Evolutionary conservation across 768 basidiomycete species (phyloP), one percentile per base, ranked within the genome.

Genomic region (Russula olivacea): DNA sequence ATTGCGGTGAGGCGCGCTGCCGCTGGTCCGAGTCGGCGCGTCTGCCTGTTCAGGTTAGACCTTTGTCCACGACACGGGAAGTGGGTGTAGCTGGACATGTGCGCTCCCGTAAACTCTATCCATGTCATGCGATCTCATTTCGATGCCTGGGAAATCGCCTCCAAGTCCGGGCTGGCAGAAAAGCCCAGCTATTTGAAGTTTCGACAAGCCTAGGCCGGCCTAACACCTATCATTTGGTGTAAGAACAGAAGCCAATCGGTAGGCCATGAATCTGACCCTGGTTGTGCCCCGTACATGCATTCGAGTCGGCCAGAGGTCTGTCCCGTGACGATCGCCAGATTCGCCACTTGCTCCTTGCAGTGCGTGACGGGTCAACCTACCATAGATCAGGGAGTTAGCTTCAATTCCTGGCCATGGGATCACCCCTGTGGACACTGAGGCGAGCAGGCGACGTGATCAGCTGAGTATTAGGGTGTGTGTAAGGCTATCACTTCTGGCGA

Each of bases 231-330:
- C 40, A 43, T 49, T 48, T 63, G 34, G 41, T 48, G 52, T 49
- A 63, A 59, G 58, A 59, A 63, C 36, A 45, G 57, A 63, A 63
- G 61, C 51, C 61, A 63, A 63, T 58, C 56, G 51, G 56, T 59
- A 34, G 25, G 12, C 36, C 21, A 53, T 17, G 25, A 58, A 54
- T 59, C 62, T 48, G 58, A 38, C 54, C 41, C 15, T 32, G 53
- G 5, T 36, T 40, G 34, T 25, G 7, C 21, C 43, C 50, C 40
- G 52, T 19, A 57, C n/a, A 14, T 34, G 34, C 34, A 34, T 34
- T 17, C 10, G 49, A 19, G 45, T 63, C 34, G 43, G 43, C 43
- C 15, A 21, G 52, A 12, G 36, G 21, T 25, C 19, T 34, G 47
- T 25, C 36, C 28, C 38, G 40, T 49, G 61, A 45, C 21, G 30